Conservation (phyloP, 345 rosid genomes). For the Euphorbia pulcherrima region DNA sequence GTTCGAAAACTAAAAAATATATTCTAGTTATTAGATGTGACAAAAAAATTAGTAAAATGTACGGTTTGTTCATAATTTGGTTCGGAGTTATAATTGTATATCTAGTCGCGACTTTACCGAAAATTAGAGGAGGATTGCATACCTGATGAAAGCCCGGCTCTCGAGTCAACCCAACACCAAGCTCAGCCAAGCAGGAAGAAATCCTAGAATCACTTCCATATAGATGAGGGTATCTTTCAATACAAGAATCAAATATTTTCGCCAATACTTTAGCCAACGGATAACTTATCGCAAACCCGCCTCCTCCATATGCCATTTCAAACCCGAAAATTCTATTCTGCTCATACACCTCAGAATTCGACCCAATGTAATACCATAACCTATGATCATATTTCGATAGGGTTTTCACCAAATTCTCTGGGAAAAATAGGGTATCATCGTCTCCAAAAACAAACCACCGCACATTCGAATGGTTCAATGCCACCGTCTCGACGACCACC, state of each 20-base stretch:
- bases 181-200: slow-evolving; percentile 72
- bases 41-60: too few species aligned
- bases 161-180: slow-evolving; percentile 58
- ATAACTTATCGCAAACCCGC: slow-evolving; percentile 70
- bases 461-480: slow-evolving; percentile 46
- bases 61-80: too few species aligned
- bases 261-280: slow-evolving; percentile 70
- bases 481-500: slow-evolving; percentile 58
- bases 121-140: too few species aligned
- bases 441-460: slow-evolving; percentile 87
- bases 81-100: too few species aligned
- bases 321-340: slow-evolving; percentile 57
- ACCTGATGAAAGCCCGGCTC: slow-evolving; percentile 99
- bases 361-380: slow-evolving; percentile 74
- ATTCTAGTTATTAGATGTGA: too few species aligned
- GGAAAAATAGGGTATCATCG: slow-evolving; percentile 69
- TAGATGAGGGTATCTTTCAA: slow-evolving; percentile 74
- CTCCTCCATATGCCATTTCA: slow-evolving; percentile 79
- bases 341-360: slow-evolving; percentile 56
- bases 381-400: slow-evolving; percentile 75
- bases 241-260: slow-evolving; percentile 65
- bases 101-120: too few species aligned
- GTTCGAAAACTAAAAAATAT: too few species aligned
- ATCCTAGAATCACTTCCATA: slow-evolving; percentile 77
- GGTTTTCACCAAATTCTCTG: slow-evolving; percentile 60